Base-by-base conservation (phyloP, 495 filamentous ascomycete genomes). In the Talaromyces liani region DNA sequence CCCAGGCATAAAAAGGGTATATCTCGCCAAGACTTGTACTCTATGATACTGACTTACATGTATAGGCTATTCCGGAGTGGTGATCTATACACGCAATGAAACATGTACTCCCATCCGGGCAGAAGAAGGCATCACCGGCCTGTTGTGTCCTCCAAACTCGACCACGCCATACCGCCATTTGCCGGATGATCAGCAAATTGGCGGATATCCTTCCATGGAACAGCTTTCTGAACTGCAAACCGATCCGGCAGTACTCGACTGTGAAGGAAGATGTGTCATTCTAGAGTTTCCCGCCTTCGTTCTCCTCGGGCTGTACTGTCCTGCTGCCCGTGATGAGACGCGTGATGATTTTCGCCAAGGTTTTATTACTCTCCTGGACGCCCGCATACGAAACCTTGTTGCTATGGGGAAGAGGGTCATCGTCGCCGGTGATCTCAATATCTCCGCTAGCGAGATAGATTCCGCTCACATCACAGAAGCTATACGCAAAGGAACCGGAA, bases 201-300 rank as follows among this genome's bases (percentile, higher is more conserved):
- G 93, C n/a, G 93, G 93, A 10, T 98, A 98, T 72, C 94, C 92
- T 6, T 83, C 78, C 16, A 64, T 74, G 0, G 78, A 80, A 33
- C 92, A 96, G 66, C 80, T 95, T 9, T 78, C 76, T 6, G 72
- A 78, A 12, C 79, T 82, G 33, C 71, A 78, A 4, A 73, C 91
- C 25, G 91, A 96, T 73, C 84, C 91, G 27, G 72, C 79, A 24
- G 79, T 79, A 0, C 84, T 98, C 24, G 93, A 98, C 70, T 92
- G 91, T 0, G 93, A 98, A 82, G 94, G 94, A 5, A 87, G 94
- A 45, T 93, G 91, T 68, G 85, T 97, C 5, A 79, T 97, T n/a
- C 81, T 98, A 2, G 94, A 98, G 69, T 97, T 98, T 68, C 91
- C 92, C 1, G 93, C 92, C 12, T 98, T 98, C 68, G 90, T 98